Percentiles rank a stretch among this genome's conserved stretches.
Evolutionary conservation across 225 moss, liverwort and hornwort genomes (phyloP).

Genomic region (Neckera pumila): DNA sequence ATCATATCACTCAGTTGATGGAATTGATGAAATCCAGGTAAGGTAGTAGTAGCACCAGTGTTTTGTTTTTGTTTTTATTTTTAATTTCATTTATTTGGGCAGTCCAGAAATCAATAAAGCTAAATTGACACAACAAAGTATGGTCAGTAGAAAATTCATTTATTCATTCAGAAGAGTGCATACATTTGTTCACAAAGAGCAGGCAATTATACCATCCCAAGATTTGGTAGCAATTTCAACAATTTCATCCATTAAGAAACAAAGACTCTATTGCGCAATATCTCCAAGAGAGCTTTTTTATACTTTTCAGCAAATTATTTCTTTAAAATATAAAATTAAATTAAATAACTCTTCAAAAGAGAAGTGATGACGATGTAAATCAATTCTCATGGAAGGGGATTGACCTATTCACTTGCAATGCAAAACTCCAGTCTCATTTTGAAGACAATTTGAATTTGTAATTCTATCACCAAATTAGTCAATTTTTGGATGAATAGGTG

Average conservation of each 20-base stretch:
- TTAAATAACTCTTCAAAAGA: background rate
- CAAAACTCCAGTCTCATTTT: background rate
- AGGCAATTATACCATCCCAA: no score
- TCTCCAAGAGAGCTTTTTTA: background rate
- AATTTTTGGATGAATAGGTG: background rate
- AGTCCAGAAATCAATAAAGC: background rate
- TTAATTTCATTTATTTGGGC: background rate
- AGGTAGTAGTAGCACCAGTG: background rate
- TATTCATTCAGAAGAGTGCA: background rate
- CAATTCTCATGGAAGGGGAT: accelerated
- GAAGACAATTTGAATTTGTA: no score
- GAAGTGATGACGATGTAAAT: background rate
- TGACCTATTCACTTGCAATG: background rate
- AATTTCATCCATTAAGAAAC: background rate
- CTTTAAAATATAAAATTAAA: background rate
- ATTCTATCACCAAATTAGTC: background rate
- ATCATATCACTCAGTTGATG: background rate
- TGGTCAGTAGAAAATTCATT: background rate
- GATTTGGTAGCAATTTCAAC: background rate
- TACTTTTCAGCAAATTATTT: background rate
- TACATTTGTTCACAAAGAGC: no score
- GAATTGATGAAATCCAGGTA: background rate
- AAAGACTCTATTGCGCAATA: no score
- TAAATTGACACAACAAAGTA: no score
- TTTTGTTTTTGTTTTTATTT: no score